phyloP scores from a whole-genome alignment of 202 grass and related monocot species.

The Panicum hallii region DNA sequence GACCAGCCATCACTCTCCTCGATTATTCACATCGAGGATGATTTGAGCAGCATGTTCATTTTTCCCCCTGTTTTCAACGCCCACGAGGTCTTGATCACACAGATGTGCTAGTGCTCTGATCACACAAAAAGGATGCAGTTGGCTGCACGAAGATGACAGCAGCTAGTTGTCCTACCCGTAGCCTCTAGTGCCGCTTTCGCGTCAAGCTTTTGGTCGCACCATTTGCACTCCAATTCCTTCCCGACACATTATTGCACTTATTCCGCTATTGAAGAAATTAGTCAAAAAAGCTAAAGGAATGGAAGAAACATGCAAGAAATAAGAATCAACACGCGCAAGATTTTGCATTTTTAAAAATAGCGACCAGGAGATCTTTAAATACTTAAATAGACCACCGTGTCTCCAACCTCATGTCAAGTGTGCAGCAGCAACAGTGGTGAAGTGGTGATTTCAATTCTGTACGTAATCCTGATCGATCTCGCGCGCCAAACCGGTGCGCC shows the following conservation, averaged over 20 bases:
- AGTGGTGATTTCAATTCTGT: neutral
- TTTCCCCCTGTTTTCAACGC: neutral
- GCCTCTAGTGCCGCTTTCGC: neutral
- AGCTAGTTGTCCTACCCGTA: neutral
- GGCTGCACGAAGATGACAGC: constrained; percentile 23
- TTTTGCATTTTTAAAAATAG: neutral
- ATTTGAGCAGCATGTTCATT: neutral
- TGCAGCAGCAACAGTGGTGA: constrained; percentile 22
- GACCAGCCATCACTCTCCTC: neutral
- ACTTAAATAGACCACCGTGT: constrained; percentile 17
- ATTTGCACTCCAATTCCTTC: constrained; percentile 22
- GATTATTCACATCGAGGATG: neutral
- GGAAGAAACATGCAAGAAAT: neutral
- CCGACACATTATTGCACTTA: neutral
- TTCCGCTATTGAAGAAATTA: constrained; percentile 2
- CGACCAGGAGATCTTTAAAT: neutral
- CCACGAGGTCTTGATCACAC: neutral
- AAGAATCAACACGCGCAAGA: neutral
- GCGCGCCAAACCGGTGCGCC: neutral
- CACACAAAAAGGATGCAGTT: neutral
- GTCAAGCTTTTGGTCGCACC: constrained; percentile 33
- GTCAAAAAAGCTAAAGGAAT: neutral
- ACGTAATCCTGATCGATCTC: constrained; percentile 20
- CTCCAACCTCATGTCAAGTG: constrained; percentile 11
- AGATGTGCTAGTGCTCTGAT: constrained; percentile 1